phyloP scores from a whole-genome alignment of 768 basidiomycete species.

The Coprinellus aureogranulatus region DNA sequence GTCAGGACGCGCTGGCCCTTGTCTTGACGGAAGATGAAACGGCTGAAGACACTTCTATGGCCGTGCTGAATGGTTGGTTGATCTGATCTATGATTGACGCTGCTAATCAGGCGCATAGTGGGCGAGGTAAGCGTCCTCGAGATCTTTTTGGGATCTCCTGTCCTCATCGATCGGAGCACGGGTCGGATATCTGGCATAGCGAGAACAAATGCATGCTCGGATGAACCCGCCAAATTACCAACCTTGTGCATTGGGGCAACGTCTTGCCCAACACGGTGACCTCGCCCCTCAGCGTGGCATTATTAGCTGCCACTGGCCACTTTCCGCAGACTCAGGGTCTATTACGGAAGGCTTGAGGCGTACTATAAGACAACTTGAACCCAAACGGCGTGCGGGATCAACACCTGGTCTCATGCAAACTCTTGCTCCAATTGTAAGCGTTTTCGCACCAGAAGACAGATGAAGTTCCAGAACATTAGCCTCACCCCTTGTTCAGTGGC shows the following conservation, averaged over 20 bases:
- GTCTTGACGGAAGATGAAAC: not conserved
- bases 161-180: too few species aligned
- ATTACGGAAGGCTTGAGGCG: not conserved
- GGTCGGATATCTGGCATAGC: too few species aligned
- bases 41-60: not conserved
- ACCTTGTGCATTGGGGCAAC: not conserved
- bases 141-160: too few species aligned
- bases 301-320: not conserved
- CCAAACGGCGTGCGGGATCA: too few species aligned
- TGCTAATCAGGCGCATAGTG: not conserved
- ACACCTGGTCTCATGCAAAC: not conserved
- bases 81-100: conserved; percentile 4
- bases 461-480: not conserved
- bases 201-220: too few species aligned
- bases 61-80: not conserved
- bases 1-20: not conserved
- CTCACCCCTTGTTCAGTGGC: not conserved
- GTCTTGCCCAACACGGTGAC: not conserved
- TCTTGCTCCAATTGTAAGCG: not conserved
- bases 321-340: not conserved
- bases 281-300: not conserved
- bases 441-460: conserved; percentile 1
- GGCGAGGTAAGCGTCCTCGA: not conserved
- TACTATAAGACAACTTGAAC: not conserved
- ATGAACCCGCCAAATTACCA: too few species aligned